A percentile compares a stretch with the other conserved stretches of the same genome.
These are phyloP conservation scores for Leishmania tropica DNA, from an alignment of 208 protist genomes.

Conservation along the genomic window DNA sequence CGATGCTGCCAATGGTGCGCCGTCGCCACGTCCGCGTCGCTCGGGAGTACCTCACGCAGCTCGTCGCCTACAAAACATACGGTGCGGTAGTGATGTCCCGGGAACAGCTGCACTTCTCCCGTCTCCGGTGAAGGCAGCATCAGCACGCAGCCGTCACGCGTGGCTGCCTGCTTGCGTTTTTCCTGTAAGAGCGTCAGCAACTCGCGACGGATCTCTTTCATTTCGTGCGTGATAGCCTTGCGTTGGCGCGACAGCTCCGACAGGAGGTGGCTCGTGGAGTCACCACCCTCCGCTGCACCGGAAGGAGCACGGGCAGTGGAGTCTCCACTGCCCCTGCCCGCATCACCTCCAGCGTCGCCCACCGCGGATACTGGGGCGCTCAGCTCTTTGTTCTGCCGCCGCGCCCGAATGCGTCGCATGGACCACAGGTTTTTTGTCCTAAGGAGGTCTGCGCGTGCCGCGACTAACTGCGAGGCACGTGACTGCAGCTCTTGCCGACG, in stretches of 20 bases:
- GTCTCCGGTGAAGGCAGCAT: constrained; percentile 58
- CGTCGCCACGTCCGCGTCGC: not conserved
- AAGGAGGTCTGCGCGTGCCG: constrained; percentile 8
- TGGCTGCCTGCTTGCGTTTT: constrained; percentile 6
- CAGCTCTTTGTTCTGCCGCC: not conserved
- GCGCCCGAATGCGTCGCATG: constrained; percentile 13
- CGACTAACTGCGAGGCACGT: not conserved
- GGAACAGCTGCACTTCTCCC: constrained; percentile 45
- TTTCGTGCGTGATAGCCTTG: constrained; percentile 14
- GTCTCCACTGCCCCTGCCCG: not conserved
- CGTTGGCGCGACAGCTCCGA: constrained; percentile 3
- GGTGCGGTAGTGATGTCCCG: constrained; percentile 52
- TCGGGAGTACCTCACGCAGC: constrained; percentile 38
- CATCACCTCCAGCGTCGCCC: not conserved
- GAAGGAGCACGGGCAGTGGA: not conserved
- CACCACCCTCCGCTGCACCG: not conserved
- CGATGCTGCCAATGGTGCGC: not conserved
- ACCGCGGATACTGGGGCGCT: not conserved
- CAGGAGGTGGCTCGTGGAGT: not conserved
- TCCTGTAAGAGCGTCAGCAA: constrained; percentile 4
- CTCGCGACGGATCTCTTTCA: not conserved
- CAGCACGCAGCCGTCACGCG: constrained; percentile 34
- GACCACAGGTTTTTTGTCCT: not conserved
- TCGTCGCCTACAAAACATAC: constrained; percentile 77
- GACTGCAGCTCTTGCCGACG: constrained; percentile 12